Conservation (phyloP, 176 grass and related monocot species). For the Hyparrhenia diplandra region DNA sequence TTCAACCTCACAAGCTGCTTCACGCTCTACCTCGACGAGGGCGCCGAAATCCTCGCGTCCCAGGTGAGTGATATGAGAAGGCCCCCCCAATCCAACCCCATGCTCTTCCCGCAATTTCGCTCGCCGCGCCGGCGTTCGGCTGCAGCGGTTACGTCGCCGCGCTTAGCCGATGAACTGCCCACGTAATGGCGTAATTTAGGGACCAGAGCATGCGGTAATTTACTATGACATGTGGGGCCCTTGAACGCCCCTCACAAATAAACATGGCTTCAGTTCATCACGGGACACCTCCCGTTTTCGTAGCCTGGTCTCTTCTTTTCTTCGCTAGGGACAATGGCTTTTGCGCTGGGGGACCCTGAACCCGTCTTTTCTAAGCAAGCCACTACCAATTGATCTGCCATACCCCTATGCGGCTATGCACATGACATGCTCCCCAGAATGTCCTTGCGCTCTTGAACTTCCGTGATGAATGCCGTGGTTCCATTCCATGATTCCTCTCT, state of each 20-base stretch:
- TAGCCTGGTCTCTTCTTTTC: background rate
- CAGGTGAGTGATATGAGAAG: conserved; percentile 44
- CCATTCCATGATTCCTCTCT: background rate
- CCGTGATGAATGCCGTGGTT: background rate
- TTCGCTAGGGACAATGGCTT: background rate
- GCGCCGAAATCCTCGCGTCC: conserved; percentile 81
- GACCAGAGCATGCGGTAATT: background rate
- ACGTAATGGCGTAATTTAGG: background rate
- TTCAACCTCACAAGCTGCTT: conserved; percentile 98
- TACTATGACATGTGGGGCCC: background rate
- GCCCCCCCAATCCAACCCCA: background rate
- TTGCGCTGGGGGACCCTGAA: background rate
- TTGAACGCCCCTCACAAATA: background rate
- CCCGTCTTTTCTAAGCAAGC: background rate
- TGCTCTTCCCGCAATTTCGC: background rate
- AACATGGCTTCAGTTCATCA: background rate
- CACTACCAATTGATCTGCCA: background rate
- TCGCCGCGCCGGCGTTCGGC: background rate
- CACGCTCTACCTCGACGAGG: conserved; percentile 89
- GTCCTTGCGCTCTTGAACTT: background rate
- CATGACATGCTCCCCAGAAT: background rate
- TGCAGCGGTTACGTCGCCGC: background rate
- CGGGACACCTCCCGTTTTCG: conserved; percentile 1
- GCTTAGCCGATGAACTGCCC: background rate
- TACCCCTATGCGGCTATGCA: background rate